Base-by-base conservation (phyloP, 2,329 filamentous ascomycete species). In the Tolypocladium album region DNA sequence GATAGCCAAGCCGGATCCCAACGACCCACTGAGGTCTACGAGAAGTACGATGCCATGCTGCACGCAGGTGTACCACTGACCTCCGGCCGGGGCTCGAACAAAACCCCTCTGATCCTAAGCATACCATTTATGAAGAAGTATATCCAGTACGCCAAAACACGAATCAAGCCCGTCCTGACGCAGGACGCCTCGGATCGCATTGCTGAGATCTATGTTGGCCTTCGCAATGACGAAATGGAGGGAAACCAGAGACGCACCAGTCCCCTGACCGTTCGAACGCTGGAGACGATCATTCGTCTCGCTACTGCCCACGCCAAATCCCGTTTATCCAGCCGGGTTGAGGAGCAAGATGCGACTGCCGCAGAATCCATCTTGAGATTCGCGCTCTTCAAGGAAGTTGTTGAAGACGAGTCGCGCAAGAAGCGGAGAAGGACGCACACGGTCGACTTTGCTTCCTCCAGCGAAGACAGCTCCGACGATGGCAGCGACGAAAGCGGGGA, bases 81-180 rank as follows among this genome's bases (percentile, higher is more conserved):
- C 4, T 81, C 87, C 15, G 88, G 89, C 12, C 84, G 90, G 45
- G 89, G 90, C 13, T 78, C 87, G 34, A 85, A 85, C 66, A 89
- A 89, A 73, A 88, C 88, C 64, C 85, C 89, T 6, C 92, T 97
- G 72, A 90, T 99, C 17, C 79, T 99, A 59, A 96, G 90, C 76
- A 97, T 99, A 62, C 90, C 92, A 0, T 99, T 99, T 76, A 92
- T 99, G 80, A 99, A 99, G 79, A 99, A 99, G 76, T 99, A 97
- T 74, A 95, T 99, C 55, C 94, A 99, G 71, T 99, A 99, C 73
- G 92, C 94, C 64, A 99, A 99, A 78, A 89, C 85, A 42, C 82
- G 94, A 70, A 83, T 96, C 69, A 95, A 92, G 82, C 94, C 94
- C 0, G 79, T 96, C 47, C 79, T 99, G 63, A 96, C 92, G 0